Base-by-base conservation (phyloP, 345 rosid genomes). In the Corchorus capsularis region DNA sequence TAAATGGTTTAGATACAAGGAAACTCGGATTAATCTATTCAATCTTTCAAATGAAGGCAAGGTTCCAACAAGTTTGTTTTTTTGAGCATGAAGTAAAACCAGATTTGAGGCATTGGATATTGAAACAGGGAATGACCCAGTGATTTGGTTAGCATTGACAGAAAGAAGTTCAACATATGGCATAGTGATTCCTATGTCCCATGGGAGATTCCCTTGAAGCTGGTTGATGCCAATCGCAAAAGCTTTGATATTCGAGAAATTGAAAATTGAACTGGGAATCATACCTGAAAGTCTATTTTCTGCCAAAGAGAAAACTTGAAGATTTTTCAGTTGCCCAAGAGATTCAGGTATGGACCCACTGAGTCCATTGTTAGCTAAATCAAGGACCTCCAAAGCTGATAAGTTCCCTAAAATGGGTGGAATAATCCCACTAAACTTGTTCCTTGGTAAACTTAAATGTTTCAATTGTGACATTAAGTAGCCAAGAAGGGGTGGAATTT, bases 331-430 rank as follows among this genome's bases (percentile, higher is more conserved):
- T 17, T 27, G 63, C 3, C 81, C 84, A 3, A 81, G 43, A 3
- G 57, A 22, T 16, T 54, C 49, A 3, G 84, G 84, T 19, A 81
- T 17, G 2, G 0, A 14, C 1, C 84, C 84, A 1, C 16, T 57
- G 1, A 81, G 27, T 5, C 17, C 1, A 63, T 81, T 81, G 0
- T 0, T 0, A 1, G 17, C 16, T 0, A 81, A 17, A 41, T 10
- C 43, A 2, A 81, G n/a, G 1, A 3, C 0, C 13, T 20, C 5
- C 39, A 81, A n/a, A 4, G 70, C 55, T 0, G 83, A 60, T 2
- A 81, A 55, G 63, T 81, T 81, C 15, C 80, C 78, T 3, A 77
- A 11, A 0, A 59, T 61, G 61, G 75, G 17, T 5, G 81, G 84
- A 16, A 81, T 74, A 20, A 14, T 50, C 32, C 84, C 79, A 8